These are phyloP conservation scores for Pseudopyricularia cyperi DNA, from an alignment of 2,329 filamentous ascomycete species.

Conservation along the genomic window DNA sequence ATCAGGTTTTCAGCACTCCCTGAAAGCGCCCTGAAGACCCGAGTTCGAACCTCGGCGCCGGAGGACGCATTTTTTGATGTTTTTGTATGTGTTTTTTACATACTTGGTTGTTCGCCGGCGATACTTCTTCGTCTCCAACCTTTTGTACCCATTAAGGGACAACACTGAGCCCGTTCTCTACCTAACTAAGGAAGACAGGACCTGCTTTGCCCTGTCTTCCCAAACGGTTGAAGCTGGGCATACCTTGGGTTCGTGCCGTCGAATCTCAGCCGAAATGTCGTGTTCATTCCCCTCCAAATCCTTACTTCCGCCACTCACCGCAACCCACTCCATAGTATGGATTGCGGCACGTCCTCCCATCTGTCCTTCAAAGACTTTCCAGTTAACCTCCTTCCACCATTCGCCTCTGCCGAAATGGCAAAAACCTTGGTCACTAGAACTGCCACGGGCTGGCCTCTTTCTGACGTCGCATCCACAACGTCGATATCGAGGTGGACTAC, in stretches of 20 bases:
- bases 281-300: too few relatives aligned
- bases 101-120: too few relatives aligned
- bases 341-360: not conserved
- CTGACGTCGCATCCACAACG: not conserved
- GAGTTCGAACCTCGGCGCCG: slow-evolving; percentile 3
- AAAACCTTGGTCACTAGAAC: not conserved
- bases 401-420: not conserved
- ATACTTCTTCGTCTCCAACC: too few relatives aligned
- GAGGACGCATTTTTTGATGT: not conserved
- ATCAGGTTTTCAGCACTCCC: slow-evolving; percentile 1
- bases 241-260: too few relatives aligned
- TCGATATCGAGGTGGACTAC: not conserved
- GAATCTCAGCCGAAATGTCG: too few relatives aligned
- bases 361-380: not conserved
- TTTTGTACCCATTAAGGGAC: too few relatives aligned
- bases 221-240: too few relatives aligned
- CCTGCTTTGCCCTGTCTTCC: too few relatives aligned
- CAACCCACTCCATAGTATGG: too few relatives aligned
- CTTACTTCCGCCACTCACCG: too few relatives aligned
- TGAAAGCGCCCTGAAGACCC: slow-evolving; percentile 3
- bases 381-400: not conserved
- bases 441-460: not conserved
- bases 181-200: too few relatives aligned
- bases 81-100: not conserved
- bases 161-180: too few relatives aligned